A percentile compares a stretch with the other conserved stretches of the same genome.
phyloP scores from a whole-genome alignment of 192 early-diverging fungal species.

The Coemansia sp. region DNA sequence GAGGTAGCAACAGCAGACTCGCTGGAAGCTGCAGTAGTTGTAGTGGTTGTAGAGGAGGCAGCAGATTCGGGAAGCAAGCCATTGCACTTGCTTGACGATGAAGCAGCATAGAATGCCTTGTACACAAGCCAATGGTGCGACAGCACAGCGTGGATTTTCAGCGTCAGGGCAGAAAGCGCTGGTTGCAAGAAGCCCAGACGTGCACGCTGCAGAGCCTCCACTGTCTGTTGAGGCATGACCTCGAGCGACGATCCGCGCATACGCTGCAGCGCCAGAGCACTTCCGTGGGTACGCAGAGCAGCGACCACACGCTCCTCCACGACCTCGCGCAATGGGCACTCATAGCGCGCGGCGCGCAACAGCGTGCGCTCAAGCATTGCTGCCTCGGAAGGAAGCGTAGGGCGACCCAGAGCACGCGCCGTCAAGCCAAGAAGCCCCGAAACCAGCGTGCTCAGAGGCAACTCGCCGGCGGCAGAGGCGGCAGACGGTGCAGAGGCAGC shows the following conservation, averaged over 20 bases:
- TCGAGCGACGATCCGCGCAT: slow-evolving; percentile 29
- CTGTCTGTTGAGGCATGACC: slow-evolving; percentile 25
- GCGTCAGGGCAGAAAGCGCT: slow-evolving; percentile 16
- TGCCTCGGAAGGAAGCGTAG: slow-evolving; percentile 12
- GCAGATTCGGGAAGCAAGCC: slow-evolving; percentile 1
- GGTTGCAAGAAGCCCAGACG: slow-evolving; percentile 39
- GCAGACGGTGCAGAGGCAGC: neutral
- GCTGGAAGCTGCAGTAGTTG: neutral
- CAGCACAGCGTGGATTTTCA: slow-evolving; percentile 26
- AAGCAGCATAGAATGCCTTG: slow-evolving; percentile 37
- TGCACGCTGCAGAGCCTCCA: slow-evolving; percentile 22
- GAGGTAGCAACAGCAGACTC: neutral
- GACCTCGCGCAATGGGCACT: slow-evolving; percentile 43
- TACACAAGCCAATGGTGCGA: slow-evolving; percentile 50
- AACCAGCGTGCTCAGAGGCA: slow-evolving; percentile 30
- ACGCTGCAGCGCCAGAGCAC: slow-evolving; percentile 14
- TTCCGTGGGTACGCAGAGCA: slow-evolving; percentile 23
- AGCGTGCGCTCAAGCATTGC: slow-evolving; percentile 42
- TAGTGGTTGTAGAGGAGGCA: neutral
- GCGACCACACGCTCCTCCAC: slow-evolving; percentile 40
- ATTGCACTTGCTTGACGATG: too few species aligned
- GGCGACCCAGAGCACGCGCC: slow-evolving; percentile 23
- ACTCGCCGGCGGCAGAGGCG: slow-evolving; percentile 16
- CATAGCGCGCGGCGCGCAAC: slow-evolving; percentile 39
- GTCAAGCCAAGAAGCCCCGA: slow-evolving; percentile 29